Base-by-base conservation (phyloP, 2,329 filamentous ascomycete genomes). In the Alternaria brassicicola region DNA sequence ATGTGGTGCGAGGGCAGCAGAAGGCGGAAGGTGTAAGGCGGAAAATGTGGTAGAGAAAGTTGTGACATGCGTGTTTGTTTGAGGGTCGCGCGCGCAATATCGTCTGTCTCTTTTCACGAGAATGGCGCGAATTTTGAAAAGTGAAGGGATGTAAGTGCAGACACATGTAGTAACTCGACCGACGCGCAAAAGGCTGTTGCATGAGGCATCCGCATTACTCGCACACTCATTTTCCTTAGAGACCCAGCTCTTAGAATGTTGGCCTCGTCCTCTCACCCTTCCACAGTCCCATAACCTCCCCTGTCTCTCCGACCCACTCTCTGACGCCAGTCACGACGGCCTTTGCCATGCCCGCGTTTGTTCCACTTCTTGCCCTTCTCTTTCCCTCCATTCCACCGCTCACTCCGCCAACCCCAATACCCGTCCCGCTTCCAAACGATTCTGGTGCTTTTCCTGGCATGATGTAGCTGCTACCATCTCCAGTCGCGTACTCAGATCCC, bases 401-500 rank as follows among this genome's bases (percentile, higher is more conserved):
- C 21, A 45, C 51, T 9, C 59, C 75, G 15, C 53, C 57, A 4
- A 63, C 55, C 8, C 81, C 74, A 47, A 83, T 31, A 10, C 61
- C 58, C 54, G 69, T 53, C 55, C 63, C 65, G 52, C 57, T 67
- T 43, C 62, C 66, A 45, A 62, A 69, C 12, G 65, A 46, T 1
- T 59, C 60, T 21, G 78, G 77, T 45, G 75, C 76, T 51, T 77
- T 76, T 0, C 82, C 82, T 4, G 81, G 69, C 42, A 73, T 78
- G 9, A 81, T 77, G 57, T 82, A 82, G 63, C 79, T 81, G 64
- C 80, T 82, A 1, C 81, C 81, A n/a, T 83, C 82, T 6, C 86
- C 86, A 0, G 86, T 88, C 17, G 84, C 85, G 72, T 88, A 88
- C 63, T 93, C 90, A 46, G 87, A 92, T 12, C 92, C 92, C 85